Evolutionary conservation across 306 rosid genomes (phyloP).

Genomic region (Canavalia gladiata): DNA sequence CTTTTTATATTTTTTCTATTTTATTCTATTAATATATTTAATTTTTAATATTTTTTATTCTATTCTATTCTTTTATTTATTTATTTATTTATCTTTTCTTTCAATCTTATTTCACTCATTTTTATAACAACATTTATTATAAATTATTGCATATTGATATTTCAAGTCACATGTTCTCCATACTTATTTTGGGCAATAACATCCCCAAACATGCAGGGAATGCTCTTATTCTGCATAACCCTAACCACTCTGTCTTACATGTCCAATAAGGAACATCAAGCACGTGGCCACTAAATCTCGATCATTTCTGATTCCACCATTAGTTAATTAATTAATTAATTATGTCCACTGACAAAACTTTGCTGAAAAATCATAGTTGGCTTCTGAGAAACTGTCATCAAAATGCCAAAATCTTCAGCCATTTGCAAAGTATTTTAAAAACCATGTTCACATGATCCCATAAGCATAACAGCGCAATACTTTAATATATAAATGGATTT

Average conservation of each 20-base stretch:
- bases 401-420: conserved; percentile 59
- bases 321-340: conserved; percentile 50
- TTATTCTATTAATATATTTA: too few relatives aligned
- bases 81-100: too few relatives aligned
- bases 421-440: conserved; percentile 38
- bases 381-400: conserved; percentile 55
- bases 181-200: conserved; percentile 32
- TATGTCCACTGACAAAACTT: conserved; percentile 43
- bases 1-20: too few relatives aligned
- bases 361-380: conserved; percentile 50
- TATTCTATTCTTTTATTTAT: too few relatives aligned
- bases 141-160: conserved; percentile 22
- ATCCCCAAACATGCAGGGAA: conserved; percentile 50
- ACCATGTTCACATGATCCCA: conserved; percentile 63
- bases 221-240: conserved; percentile 45
- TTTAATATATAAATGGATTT: conserved; percentile 39
- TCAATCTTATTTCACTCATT: too few relatives aligned
- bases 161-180: conserved; percentile 53
- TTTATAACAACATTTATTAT: too few relatives aligned
- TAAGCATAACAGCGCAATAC: conserved; percentile 47
- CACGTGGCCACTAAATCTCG: conserved; percentile 69
- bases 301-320: conserved; percentile 39
- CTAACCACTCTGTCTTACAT: conserved; percentile 49
- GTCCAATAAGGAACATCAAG: conserved; percentile 48
- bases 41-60: too few relatives aligned